Base-by-base conservation (phyloP, 1,284 basidiomycete genomes). In the Schizopora paradoxa region DNA sequence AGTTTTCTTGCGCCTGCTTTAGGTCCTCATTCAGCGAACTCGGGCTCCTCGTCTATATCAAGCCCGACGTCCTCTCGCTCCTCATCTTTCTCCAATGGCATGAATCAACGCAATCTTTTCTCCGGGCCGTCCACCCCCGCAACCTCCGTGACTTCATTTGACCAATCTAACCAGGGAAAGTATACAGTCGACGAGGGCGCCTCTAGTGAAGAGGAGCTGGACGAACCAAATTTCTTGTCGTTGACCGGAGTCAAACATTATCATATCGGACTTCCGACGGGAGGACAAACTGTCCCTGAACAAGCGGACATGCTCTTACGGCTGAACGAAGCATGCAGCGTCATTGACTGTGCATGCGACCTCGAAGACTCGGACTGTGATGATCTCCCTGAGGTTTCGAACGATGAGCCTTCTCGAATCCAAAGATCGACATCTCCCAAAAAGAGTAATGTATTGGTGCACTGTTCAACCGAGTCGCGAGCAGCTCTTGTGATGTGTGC, bases 271-370 rank as follows among this genome's bases (percentile, higher is more conserved):
- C 52, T 75, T 4, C 54, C 66, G 4, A 61, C 65, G 29, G n/a
- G n/a, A n/a, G n/a, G n/a, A n/a, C n/a, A n/a, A n/a, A 54, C 58
- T 21, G 58, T 60, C 7, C 61, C 63, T 14, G 68, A 66, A 19
- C n/a, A n/a, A n/a, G n/a, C n/a, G n/a, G 65, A 58, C 5, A 58
- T 77, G 3, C 54, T 78, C 2, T 53, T 72, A 19, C 62, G 65
- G 4, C 62, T 82, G 6, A 69, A 68, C 13, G 63, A 60, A 6
- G 60, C 68, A 14, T 73, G 70, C 48, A 57, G 56, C 28, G 76
- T 71, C 48, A 67, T 79, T 21, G 54, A 43, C 13, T 28, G 32
- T 6, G 23, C 41, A 14, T 23, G 43, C 4, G 33, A 35, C 5
- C 6, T 19, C 33, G 33, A 35, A 10, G 33, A 35, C 14, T 35